Evolutionary conservation across 2,329 filamentous ascomycete species (phyloP).

Genomic region (Exophiala aquamarina): DNA sequence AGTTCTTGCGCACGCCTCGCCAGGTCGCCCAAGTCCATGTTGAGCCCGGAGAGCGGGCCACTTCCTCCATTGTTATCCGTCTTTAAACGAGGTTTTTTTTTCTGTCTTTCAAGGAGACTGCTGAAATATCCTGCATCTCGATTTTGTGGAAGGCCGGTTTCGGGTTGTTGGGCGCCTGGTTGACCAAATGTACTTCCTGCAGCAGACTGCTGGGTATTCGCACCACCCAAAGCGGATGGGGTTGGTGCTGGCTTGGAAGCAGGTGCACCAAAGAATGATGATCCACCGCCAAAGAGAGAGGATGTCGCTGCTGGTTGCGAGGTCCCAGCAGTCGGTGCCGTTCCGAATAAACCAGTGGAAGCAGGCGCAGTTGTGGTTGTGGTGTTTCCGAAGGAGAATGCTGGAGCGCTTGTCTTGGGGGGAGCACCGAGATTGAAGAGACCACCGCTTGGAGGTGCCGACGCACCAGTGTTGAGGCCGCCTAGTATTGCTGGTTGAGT

Average conservation of each 20-base stretch:
- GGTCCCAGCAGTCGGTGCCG: slow-evolving; percentile 6
- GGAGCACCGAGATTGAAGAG: slow-evolving; percentile 20
- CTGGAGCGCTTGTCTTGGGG: slow-evolving; percentile 11
- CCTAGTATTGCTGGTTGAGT: slow-evolving; percentile 10
- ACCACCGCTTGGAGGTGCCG: slow-evolving; percentile 4
- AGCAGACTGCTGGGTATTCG: slow-evolving; percentile 12
- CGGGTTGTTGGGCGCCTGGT: slow-evolving; percentile 10
- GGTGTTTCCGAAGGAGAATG: slow-evolving; percentile 16
- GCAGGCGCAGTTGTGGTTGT: slow-evolving; percentile 13
- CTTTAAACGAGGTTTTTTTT: slow-evolving; percentile 67
- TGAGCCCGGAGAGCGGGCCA: slow-evolving; percentile 82
- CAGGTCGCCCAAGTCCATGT: slow-evolving; percentile 89
- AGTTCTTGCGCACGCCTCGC: slow-evolving; percentile 72
- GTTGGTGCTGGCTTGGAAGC: slow-evolving; percentile 15
- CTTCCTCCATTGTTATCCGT: slow-evolving; percentile 46
- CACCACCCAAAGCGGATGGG: slow-evolving; percentile 15
- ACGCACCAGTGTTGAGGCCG: slow-evolving; percentile 13
- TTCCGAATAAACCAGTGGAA: background rate
- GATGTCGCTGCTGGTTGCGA: too few relatives aligned
- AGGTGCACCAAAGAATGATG: slow-evolving; percentile 14
- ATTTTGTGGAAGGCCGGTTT: slow-evolving; percentile 12
- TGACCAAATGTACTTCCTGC: slow-evolving; percentile 3
- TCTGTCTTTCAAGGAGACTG: slow-evolving; percentile 62
- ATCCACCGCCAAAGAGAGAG: slow-evolving; percentile 10
- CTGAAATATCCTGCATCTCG: slow-evolving; percentile 60